Conservation (phyloP, 75 land plant genomes). For the Cunninghamia lanceolata region DNA sequence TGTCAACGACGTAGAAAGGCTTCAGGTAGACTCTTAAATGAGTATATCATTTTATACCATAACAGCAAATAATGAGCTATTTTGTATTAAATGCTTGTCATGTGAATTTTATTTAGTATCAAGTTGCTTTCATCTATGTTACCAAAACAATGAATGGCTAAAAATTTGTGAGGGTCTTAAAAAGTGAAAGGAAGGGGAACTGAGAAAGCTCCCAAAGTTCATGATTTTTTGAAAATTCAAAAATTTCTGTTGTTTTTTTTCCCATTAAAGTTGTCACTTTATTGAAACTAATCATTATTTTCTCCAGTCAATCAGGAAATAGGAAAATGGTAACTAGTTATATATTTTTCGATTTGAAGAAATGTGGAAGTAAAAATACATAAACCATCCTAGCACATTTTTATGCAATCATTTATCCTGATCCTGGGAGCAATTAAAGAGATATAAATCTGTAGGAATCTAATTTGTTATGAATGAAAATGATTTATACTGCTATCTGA, state of each 20-base stretch:
- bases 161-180: neutral
- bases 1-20: constrained; percentile 31
- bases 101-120: neutral
- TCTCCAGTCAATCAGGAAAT: neutral
- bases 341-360: too few species aligned
- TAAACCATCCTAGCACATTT: too few species aligned
- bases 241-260: neutral
- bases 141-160: neutral
- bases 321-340: neutral
- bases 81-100: neutral
- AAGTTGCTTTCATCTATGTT: neutral
- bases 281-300: neutral
- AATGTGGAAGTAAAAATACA: too few species aligned
- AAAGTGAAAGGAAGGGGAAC: neutral
- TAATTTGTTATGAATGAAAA: neutral
- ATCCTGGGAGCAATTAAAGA: too few species aligned
- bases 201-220: neutral
- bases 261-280: neutral
- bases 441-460: too few species aligned
- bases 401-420: too few species aligned
- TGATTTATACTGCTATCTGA: neutral
- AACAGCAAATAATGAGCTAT: neutral
- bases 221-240: neutral
- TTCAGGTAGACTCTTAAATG: neutral
- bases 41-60: neutral